Evolutionary conservation across 192 early-diverging fungal genomes (phyloP).

Genomic region (Backusella circina): DNA sequence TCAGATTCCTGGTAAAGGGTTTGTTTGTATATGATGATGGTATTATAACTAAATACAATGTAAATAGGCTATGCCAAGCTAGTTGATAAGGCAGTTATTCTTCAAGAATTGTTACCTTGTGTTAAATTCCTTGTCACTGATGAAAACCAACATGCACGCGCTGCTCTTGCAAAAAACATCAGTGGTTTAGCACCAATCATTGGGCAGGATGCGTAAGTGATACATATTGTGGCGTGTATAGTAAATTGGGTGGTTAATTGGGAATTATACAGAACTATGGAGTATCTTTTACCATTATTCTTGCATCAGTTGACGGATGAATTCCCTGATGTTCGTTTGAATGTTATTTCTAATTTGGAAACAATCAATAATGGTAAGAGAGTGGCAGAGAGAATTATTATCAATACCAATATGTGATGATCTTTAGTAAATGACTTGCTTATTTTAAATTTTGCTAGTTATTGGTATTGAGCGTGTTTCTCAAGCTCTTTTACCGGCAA

Average conservation of each 20-base stretch:
- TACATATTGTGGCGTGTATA: background rate
- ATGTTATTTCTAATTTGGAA: constrained; percentile 98
- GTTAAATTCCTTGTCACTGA: constrained; percentile 93
- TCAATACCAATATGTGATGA: background rate
- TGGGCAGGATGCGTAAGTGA: constrained; percentile 80
- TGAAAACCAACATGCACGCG: constrained; percentile 93
- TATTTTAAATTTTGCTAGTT: constrained; percentile 36
- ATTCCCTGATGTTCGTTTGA: constrained; percentile 96
- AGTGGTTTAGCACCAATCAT: constrained; percentile 93
- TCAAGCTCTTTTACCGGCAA: constrained; percentile 94
- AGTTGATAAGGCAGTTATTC: constrained; percentile 75
- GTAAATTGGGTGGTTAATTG: background rate
- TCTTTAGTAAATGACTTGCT: background rate
- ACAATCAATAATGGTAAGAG: constrained; percentile 81
- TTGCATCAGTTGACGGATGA: constrained; percentile 97
- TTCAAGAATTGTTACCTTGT: constrained; percentile 82
- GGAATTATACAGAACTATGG: constrained; percentile 67
- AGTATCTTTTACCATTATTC: constrained; percentile 93
- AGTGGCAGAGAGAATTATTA: background rate
- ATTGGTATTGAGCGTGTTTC: constrained; percentile 98
- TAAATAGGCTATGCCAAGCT: constrained; percentile 52
- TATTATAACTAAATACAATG: background rate
- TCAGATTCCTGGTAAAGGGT: constrained; percentile 68
- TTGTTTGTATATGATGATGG: background rate
- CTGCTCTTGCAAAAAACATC: constrained; percentile 93